Conservation (phyloP, 208 protist genomes). For the Leishmania mexicana region DNA sequence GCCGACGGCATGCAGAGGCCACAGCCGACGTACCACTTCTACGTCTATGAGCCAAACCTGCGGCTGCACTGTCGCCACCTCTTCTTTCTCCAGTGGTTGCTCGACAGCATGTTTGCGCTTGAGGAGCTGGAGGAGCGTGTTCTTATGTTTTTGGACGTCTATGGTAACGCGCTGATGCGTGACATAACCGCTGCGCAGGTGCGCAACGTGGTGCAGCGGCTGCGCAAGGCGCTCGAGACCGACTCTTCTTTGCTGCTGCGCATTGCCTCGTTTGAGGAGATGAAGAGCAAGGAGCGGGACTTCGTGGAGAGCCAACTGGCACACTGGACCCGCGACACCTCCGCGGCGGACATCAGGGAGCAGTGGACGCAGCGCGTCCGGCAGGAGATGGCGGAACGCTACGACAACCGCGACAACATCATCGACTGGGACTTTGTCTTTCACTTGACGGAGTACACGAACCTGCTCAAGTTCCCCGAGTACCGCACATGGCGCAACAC, state of each 20-base stretch:
- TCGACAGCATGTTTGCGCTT: conserved; percentile 88
- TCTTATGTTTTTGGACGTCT: conserved; percentile 91
- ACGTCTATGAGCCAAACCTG: conserved; percentile 90
- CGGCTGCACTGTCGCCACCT: conserved; percentile 84
- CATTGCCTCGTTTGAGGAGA: conserved; percentile 63
- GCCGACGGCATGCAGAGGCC: not conserved
- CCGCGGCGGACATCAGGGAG: conserved; percentile 50
- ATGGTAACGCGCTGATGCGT: conserved; percentile 77
- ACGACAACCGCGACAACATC: conserved; percentile 92
- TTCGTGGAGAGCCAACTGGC: conserved; percentile 85
- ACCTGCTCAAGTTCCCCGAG: conserved; percentile 88
- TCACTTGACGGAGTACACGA: conserved; percentile 80
- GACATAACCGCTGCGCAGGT: conserved; percentile 79
- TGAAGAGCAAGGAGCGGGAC: conserved; percentile 89
- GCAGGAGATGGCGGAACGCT: conserved; percentile 92
- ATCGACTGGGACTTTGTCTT: conserved; percentile 95
- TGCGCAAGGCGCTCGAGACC: conserved; percentile 47
- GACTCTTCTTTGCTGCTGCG: conserved; percentile 37
- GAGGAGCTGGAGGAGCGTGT: conserved; percentile 90
- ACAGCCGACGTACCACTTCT: conserved; percentile 71
- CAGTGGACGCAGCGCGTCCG: conserved; percentile 74
- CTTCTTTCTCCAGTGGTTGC: conserved; percentile 91
- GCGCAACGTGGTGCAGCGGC: conserved; percentile 65
- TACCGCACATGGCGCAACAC: conserved; percentile 90
- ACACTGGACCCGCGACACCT: conserved; percentile 73